Evolutionary conservation across 208 protist genomes (phyloP), one percentile per base, ranked within the genome.

Genomic region (Trypanosoma melophagium): DNA sequence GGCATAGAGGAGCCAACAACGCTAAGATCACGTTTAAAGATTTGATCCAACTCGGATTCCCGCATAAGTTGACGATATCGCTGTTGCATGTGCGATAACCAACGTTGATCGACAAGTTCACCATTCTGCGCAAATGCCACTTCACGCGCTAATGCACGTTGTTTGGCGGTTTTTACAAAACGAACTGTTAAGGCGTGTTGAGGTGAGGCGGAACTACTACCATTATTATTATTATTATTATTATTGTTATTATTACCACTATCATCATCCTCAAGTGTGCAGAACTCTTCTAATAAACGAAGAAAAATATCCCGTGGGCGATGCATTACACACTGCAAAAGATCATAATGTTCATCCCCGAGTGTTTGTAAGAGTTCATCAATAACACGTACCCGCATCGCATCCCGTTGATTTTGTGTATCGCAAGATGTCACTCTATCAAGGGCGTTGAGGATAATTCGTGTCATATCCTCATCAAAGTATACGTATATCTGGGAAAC

Each of bases 381-480:
- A 52, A 93, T 83, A 31, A 79, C 80, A 24, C 80, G 74, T 51
- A 88, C 77, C 51, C 90, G 92, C 53, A 79, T 68, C 21, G 74
- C 70, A 52, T 90, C 87, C 49, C 76, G 71, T 67, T 86, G 77
- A 24, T 89, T 81, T 28, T 86, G 60, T 19, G 81, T 93, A 21
- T 87, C 86, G 56, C 82, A 89, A 12, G 76, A 74, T 35, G 90
- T 94, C 10, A 96, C 79, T 22, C 78, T 81, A 63, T 94, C 90
- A 19, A 96, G 86, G 0, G 81, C 86, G 68, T 94, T 94, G n/a
- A 96, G 76, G n/a, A 96, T 74, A 54, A 96, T 70, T 65, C 87
- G 91, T 16, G 88, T 96, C 66, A 94, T 66, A 66, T 87, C 88
- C 65, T 96, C 90, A 69, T 96, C 90, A 66, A 96, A 93, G 71